Evolutionary conservation across 768 basidiomycete genomes (phyloP), one percentile per base, ranked within the genome.

Genomic region (Collybiopsis luxurians): DNA sequence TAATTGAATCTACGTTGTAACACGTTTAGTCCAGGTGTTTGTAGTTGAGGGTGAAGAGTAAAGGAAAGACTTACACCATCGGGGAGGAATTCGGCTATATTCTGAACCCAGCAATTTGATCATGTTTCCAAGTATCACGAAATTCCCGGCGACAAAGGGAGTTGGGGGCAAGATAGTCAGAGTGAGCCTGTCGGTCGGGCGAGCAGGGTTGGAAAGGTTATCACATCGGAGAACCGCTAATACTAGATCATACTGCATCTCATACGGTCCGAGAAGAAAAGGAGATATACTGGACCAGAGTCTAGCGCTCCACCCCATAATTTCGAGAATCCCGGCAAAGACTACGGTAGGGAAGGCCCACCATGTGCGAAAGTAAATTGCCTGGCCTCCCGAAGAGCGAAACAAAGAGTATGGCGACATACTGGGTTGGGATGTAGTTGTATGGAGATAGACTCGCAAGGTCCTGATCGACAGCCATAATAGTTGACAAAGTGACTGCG

Each of bases 141-240:
- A 79, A 55, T 71, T 72, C 10, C 59, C 84, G 0, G 83, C 85
- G 4, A 85, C 66, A 10, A 85, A 70, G 1, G 82, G 82, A 0
- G 83, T 85, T 1, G 85, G 84, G 0, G 76, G 79, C 15, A 84
- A 59, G 50, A 84, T 79, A 0, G 79, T 80, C 1, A 71, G 66
- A 2, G 70, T 68, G 7, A 76, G 74, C 57, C 79, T 79, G 23
- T 51, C 21, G 30, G 15, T 55, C 17, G 26, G 4, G 21, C 1
- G 0, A 15, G 24, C 15, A n/a, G 38, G 4, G 24, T 46, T n/a
- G 44, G 28, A n/a, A n/a, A n/a, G n/a, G 54, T n/a, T n/a, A n/a
- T n/a, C n/a, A n/a, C n/a, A n/a, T n/a, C 3, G 27, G 31, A n/a
- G 21, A 34, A 34, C 31, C 6, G 31, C n/a, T n/a, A 34, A 34